Base-by-base conservation (phyloP, 164 flowering plant species). In the Platanus orientalis region DNA sequence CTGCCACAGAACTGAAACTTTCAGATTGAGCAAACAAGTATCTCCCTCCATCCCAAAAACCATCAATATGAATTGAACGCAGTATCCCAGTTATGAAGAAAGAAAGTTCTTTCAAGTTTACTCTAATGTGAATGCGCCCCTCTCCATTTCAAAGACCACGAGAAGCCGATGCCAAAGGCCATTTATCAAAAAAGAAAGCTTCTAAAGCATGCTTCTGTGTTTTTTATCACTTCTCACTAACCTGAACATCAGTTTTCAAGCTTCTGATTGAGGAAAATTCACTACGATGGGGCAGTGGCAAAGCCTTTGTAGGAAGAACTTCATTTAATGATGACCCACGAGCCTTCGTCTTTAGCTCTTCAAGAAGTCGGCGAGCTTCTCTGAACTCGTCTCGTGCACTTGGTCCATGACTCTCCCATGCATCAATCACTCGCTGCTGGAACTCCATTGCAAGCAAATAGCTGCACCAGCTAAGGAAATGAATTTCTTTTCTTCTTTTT, bases 331-430 rank as follows among this genome's bases (percentile, higher is more conserved):
- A 20, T 55, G 57, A 48, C 23, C 69, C 71, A n/a, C 57, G 40
- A 27, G 77, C 83, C 60, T 81, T 79, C 53, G 59, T 59, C 60
- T 80, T 78, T 21, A 81, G 65, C 57, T 78, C 76, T 64, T 78
- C 79, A 19, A 84, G 80, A 63, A 80, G 58, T 39, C 75, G 67
- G 26, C 30, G 66, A 23, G 86, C 88, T 75, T 80, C 88, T 60
- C 67, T 72, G 2, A 70, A 61, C 30, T 78, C 83, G 53, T 81
- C 84, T 29, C 57, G 28, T 42, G 76, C 80, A 55, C 62, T 72
- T 29, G 81, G 73, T 45, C 88, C 88, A 56, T 78, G 83, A 65
- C 79, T 77, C 54, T 70, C 76, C 81, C 77, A 81, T 36, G 76
- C 81, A 64, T 81, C 83, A 32, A 84, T 65, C 58, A 67, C 86